These are phyloP conservation scores for Pichia sp. DNA, from an alignment of 1,139 yeast species.

Conservation along the genomic window DNA sequence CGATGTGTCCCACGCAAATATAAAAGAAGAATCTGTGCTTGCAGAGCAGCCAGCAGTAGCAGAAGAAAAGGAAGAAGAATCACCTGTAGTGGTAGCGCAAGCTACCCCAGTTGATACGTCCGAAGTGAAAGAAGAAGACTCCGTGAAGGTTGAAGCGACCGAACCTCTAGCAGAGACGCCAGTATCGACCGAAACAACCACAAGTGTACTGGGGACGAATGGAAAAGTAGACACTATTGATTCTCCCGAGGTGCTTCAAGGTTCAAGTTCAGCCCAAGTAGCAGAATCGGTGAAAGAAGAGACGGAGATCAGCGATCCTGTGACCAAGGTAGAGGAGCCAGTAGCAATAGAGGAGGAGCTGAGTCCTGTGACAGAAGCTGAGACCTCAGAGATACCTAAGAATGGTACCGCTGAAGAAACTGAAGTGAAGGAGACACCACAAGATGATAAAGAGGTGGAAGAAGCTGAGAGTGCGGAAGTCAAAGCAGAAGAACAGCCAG, in stretches of 20 bases:
- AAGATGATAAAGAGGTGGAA: slow-evolving; percentile 4
- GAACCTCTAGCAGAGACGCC: neutral
- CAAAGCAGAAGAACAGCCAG: neutral
- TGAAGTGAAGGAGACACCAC: neutral
- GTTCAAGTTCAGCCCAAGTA: neutral
- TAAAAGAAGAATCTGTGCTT: neutral
- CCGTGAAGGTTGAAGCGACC: neutral
- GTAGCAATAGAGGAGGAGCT: neutral
- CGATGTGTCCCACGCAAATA: neutral
- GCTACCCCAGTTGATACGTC: neutral
- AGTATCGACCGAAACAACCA: neutral
- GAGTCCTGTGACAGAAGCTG: slow-evolving; percentile 14
- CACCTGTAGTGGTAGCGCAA: neutral
- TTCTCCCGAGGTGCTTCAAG: no score
- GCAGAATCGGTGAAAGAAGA: neutral
- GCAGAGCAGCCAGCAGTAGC: neutral
- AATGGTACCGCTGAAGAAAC: neutral
- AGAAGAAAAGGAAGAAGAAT: neutral
- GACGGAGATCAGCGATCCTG: neutral
- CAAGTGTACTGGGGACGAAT: neutral
- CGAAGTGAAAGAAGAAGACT: neutral
- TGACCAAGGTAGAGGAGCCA: neutral
- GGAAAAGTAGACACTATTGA: neutral
- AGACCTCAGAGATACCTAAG: neutral
- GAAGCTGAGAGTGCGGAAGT: slow-evolving; percentile 12